Percentiles rank a stretch among this genome's conserved stretches.
Conservation (phyloP, 345 rosid species). For the Nasturtium officinale region DNA sequence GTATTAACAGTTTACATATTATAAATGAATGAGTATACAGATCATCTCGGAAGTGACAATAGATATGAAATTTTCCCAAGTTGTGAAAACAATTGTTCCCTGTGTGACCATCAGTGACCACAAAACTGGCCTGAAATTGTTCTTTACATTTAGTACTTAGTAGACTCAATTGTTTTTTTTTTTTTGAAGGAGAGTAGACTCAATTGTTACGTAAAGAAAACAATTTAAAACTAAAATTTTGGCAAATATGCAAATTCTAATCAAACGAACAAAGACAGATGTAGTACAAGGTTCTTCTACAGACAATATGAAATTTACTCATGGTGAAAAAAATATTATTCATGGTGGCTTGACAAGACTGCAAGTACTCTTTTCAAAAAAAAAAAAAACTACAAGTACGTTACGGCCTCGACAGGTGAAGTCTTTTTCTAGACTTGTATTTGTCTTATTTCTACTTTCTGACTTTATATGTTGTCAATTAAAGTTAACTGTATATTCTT, state of each 20-base stretch:
- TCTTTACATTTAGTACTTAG: background rate
- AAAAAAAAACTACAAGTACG: background rate
- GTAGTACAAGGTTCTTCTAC: too few relatives aligned
- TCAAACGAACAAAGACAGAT: too few relatives aligned
- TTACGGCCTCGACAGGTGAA: background rate
- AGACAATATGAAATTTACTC: background rate
- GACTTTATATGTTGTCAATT: background rate
- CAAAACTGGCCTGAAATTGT: constrained; percentile 18
- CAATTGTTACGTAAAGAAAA: background rate
- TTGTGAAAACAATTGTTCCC: constrained; percentile 23
- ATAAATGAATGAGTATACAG: background rate
- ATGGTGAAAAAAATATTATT: too few relatives aligned
- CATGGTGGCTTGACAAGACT: background rate
- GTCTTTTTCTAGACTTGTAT: background rate
- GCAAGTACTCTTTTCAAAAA: background rate
- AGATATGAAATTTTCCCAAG: constrained; percentile 10
- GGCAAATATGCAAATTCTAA: background rate
- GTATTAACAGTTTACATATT: background rate
- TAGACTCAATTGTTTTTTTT: background rate
- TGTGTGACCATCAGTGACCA: constrained; percentile 22
- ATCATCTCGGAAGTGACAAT: constrained; percentile 10
- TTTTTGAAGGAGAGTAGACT: too few relatives aligned
- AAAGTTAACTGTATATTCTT: background rate
- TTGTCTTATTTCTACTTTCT: background rate
- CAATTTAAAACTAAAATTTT: background rate